Evolutionary conservation across 2,329 filamentous ascomycete genomes (phyloP).

Genomic region (Aspergillus sclerotialis): DNA sequence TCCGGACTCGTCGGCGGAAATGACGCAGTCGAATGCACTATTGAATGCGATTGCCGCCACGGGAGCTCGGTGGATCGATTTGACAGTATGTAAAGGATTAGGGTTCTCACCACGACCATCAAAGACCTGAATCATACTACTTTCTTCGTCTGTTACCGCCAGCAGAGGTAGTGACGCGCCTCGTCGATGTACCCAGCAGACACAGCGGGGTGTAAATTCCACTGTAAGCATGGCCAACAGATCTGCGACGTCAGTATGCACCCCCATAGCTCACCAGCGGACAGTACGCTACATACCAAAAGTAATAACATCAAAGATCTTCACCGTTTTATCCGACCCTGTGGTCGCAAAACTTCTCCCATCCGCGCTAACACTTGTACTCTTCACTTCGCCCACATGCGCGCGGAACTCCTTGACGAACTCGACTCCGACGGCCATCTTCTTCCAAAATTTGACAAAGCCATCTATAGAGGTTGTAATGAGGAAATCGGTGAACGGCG

Average conservation of each 20-base stretch:
- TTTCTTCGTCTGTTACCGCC: constrained; percentile 70
- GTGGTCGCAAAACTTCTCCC: constrained; percentile 90
- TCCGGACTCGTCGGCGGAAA: constrained; percentile 80
- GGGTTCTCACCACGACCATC: constrained; percentile 81
- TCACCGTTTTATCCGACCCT: constrained; percentile 49
- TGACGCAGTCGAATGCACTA: constrained; percentile 76
- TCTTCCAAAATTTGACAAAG: constrained; percentile 99
- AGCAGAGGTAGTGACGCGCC: constrained; percentile 83
- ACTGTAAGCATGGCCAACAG: constrained; percentile 75
- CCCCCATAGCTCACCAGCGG: no score
- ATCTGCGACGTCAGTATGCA: constrained; percentile 42
- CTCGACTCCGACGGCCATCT: constrained; percentile 79
- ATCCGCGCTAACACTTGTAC: constrained; percentile 79
- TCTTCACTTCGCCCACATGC: constrained; percentile 75
- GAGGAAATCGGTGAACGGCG: constrained; percentile 85
- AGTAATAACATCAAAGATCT: constrained; percentile 63
- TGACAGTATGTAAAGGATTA: constrained; percentile 68
- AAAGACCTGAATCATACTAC: constrained; percentile 70
- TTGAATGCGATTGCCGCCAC: constrained; percentile 88
- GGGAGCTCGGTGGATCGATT: constrained; percentile 70
- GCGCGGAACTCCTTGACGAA: constrained; percentile 98
- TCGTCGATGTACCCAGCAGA: constrained; percentile 88
- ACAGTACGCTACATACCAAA: constrained; percentile 49
- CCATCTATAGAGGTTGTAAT: constrained; percentile 92
- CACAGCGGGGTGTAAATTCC: constrained; percentile 64